Evolutionary conservation across 2,329 filamentous ascomycete species (phyloP).

Genomic region (Cadophora sp.): DNA sequence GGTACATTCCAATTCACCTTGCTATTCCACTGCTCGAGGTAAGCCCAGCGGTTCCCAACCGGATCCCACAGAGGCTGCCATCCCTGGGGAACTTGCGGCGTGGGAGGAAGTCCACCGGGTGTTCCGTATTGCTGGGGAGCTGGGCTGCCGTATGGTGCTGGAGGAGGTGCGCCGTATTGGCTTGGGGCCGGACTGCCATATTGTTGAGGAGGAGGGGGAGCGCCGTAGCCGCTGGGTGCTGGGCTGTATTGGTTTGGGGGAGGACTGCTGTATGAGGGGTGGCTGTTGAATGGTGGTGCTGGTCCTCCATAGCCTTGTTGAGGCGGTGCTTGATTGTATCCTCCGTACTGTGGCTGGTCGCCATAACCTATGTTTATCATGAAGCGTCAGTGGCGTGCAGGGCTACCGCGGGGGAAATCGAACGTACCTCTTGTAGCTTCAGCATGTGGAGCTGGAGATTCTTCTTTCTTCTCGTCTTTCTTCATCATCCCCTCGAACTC

Average conservation of each 20-base stretch:
- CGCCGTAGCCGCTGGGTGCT: slow-evolving; percentile 23
- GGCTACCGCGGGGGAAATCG: not conserved
- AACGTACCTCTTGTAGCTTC: slow-evolving; percentile 22
- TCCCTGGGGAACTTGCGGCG: slow-evolving; percentile 61
- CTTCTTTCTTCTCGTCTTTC: slow-evolving; percentile 51
- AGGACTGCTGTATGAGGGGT: slow-evolving; percentile 22
- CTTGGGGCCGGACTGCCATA: slow-evolving; percentile 16
- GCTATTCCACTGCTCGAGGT: slow-evolving; percentile 54
- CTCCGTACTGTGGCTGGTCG: slow-evolving; percentile 28
- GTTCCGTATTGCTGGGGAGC: slow-evolving; percentile 33
- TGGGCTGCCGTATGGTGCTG: slow-evolving; percentile 37
- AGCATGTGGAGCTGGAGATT: slow-evolving; percentile 26
- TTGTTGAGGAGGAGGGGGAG: slow-evolving; percentile 36
- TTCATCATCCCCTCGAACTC: slow-evolving; percentile 57
- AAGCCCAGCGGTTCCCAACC: slow-evolving; percentile 67
- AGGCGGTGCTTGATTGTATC: slow-evolving; percentile 22
- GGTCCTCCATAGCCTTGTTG: slow-evolving; percentile 24
- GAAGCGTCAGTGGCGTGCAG: slow-evolving; percentile 11
- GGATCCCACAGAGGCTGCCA: slow-evolving; percentile 71
- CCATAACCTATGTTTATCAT: slow-evolving; percentile 7
- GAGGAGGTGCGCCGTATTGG: slow-evolving; percentile 31
- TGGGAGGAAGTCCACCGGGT: slow-evolving; percentile 33
- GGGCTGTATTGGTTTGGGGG: slow-evolving; percentile 23
- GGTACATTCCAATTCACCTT: slow-evolving; percentile 44
- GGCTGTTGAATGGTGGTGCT: slow-evolving; percentile 12